These are phyloP conservation scores for Mucor lusitanicus DNA, from an alignment of 371 early-diverging fungal genomes.

Conservation along the genomic window DNA sequence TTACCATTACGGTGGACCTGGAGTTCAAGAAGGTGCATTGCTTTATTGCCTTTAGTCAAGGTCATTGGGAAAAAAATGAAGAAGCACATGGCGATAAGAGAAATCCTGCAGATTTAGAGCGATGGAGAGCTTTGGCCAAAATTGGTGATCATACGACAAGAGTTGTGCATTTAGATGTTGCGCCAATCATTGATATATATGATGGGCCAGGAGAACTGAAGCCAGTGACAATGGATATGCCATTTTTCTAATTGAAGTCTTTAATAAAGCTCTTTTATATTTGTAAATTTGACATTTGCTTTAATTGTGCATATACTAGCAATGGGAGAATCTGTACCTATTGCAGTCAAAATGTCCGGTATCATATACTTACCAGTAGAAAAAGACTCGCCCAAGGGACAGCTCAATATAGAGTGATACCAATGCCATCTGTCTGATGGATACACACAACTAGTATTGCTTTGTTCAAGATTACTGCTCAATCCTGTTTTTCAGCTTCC, in stretches of 20 bases:
- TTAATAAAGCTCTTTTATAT: no score
- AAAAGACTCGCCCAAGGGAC: no score
- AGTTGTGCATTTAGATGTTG: neutral
- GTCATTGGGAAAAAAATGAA: neutral
- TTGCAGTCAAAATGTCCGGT: no score
- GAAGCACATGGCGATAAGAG: neutral
- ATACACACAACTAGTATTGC: no score
- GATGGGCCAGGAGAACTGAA: neutral
- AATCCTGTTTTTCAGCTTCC: no score
- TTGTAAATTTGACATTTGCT: no score
- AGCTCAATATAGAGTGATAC: no score
- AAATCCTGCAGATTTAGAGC: neutral
- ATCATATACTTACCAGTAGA: no score
- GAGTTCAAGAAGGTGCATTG: neutral
- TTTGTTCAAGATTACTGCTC: no score
- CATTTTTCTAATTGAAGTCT: neutral
- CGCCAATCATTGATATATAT: neutral
- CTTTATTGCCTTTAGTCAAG: neutral
- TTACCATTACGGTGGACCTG: neutral
- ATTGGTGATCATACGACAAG: neutral
- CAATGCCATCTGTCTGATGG: no score
- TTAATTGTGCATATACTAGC: no score
- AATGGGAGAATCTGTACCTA: no score
- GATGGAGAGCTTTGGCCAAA: neutral
- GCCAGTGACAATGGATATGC: neutral